These are phyloP conservation scores for Mucuna pruriens DNA, from an alignment of 306 rosid genomes.

Conservation along the genomic window DNA sequence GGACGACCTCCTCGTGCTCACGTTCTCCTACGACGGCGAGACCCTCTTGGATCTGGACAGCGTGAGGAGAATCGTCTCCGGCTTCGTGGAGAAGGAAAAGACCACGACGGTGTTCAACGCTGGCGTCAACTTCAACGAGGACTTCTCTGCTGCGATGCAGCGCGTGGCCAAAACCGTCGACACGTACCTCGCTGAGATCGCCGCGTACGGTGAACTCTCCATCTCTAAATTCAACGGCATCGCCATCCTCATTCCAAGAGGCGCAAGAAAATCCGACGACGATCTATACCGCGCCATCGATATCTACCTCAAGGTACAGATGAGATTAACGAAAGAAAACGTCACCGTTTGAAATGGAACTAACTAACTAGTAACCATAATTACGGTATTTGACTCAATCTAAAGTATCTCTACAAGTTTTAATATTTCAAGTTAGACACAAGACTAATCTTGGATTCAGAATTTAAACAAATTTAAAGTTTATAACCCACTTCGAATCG, in stretches of 20 bases:
- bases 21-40: slow-evolving; percentile 87
- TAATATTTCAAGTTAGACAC: no score
- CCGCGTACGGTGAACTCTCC: slow-evolving; percentile 57
- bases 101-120: slow-evolving; percentile 68
- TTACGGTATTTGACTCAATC: no score
- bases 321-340: neutral
- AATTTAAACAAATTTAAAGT: no score
- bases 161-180: slow-evolving; percentile 70
- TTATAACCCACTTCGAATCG: no score
- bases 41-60: slow-evolving; percentile 80
- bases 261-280: slow-evolving; percentile 72
- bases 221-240: slow-evolving; percentile 80
- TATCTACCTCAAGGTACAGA: slow-evolving; percentile 72
- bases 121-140: slow-evolving; percentile 54
- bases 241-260: slow-evolving; percentile 63
- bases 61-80: slow-evolving; percentile 63
- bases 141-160: slow-evolving; percentile 57
- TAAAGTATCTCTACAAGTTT: no score
- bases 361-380: neutral
- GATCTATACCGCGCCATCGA: slow-evolving; percentile 85
- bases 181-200: slow-evolving; percentile 66
- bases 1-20: slow-evolving; percentile 70
- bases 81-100: slow-evolving; percentile 74
- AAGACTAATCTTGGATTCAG: no score
- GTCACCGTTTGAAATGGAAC: neutral